These are phyloP conservation scores for Lactifluus echinatus DNA, from an alignment of 768 basidiomycete genomes.

Conservation along the genomic window DNA sequence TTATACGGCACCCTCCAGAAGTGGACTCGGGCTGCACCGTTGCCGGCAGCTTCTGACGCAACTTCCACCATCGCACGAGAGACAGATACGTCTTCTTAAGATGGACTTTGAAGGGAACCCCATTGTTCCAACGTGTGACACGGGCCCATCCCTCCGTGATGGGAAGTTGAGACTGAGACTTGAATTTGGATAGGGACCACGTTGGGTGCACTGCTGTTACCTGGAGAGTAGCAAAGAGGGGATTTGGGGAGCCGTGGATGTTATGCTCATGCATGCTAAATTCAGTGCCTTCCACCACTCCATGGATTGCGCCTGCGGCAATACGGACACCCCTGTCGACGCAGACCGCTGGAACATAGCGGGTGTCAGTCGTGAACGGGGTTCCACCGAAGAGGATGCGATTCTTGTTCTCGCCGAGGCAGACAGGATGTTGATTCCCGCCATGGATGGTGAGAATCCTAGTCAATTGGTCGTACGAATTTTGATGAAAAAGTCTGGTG, in stretches of 20 bases:
- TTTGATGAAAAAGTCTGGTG: conserved; percentile 42
- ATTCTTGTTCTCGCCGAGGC: conserved; percentile 40
- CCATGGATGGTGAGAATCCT: conserved; percentile 34
- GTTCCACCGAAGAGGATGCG: conserved; percentile 47
- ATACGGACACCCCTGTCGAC: conserved; percentile 39
- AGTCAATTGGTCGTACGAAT: conserved; percentile 42
- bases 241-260: conserved; percentile 48
- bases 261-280: conserved; percentile 57
- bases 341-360: conserved; percentile 35
- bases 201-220: conserved; percentile 49
- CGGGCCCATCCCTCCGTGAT: conserved; percentile 46
- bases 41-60: conserved; percentile 33
- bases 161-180: conserved; percentile 26
- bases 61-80: conserved; percentile 36
- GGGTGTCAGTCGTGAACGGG: conserved; percentile 44
- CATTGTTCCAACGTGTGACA: conserved; percentile 47
- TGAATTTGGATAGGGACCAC: conserved; percentile 45
- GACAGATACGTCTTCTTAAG: conserved; percentile 40
- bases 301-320: conserved; percentile 52
- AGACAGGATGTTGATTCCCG: conserved; percentile 41
- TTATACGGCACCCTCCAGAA: conserved; percentile 36
- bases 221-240: conserved; percentile 40
- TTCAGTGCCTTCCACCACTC: conserved; percentile 54
- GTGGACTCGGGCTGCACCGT: conserved; percentile 29
- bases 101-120: conserved; percentile 45